Conservation (phyloP, 1,139 yeast species). For the Suhomyces panamericanus region DNA sequence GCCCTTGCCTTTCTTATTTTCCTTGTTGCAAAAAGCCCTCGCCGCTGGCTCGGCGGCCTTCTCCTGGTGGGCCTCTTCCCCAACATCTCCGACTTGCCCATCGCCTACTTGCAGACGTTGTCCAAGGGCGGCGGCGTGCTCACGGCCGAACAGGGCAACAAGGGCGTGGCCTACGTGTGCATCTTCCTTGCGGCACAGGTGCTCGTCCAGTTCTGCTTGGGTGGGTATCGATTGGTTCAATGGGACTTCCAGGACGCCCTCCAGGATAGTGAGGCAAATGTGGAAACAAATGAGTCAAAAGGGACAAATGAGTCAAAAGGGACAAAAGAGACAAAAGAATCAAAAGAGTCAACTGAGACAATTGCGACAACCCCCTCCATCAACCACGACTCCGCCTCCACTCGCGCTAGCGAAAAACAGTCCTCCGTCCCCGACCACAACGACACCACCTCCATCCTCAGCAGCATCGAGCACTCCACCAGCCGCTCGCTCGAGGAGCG, state of each 20-base stretch:
- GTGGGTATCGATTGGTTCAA: conserved; percentile 69
- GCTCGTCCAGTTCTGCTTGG: conserved; percentile 71
- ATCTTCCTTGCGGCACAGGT: conserved; percentile 74
- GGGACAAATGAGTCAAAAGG: too few species aligned
- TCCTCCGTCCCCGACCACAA: background rate
- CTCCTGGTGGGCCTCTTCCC: conserved; percentile 65
- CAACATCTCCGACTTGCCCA: conserved; percentile 81
- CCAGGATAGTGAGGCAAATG: conserved; percentile 4
- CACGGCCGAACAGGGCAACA: conserved; percentile 56
- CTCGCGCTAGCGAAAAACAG: background rate
- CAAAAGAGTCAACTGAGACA: background rate
- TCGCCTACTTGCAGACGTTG: conserved; percentile 83
- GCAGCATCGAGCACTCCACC: conserved; percentile 1
- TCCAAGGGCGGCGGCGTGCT: conserved; percentile 64
- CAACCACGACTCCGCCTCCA: background rate
- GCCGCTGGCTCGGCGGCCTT: conserved; percentile 77
- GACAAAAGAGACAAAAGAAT: too few species aligned
- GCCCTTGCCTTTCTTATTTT: conserved; percentile 35
- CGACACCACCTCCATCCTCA: conserved; percentile 10
- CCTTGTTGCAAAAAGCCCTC: conserved; percentile 54
- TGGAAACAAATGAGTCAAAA: background rate
- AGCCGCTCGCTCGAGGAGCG: conserved; percentile 10
- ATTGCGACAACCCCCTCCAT: background rate
- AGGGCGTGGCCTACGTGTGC: conserved; percentile 85
- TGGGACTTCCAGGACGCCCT: conserved; percentile 58